Evolutionary conservation across 129 eudicot species (phyloP), one percentile per base, ranked within the genome.

Genomic region (Flaveria ramosissima): DNA sequence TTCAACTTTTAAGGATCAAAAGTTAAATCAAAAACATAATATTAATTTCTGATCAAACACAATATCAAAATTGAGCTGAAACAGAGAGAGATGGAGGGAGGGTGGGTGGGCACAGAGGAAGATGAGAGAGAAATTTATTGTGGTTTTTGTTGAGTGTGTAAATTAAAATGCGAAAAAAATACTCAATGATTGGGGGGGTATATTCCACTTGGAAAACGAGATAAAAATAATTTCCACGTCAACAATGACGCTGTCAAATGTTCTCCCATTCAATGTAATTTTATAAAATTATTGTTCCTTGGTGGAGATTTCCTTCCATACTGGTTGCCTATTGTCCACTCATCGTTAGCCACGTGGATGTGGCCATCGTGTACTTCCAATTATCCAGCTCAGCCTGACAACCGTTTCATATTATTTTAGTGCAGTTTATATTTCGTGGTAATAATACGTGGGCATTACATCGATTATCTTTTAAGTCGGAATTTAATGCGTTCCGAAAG

Each of bases 141-240:
- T 43, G 59, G 80, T 43, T 53, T 36, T 5, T 36, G 41, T 4
- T 5, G 41, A 30, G 41, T 36, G 41, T 36, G 41, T 36, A 36
- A 36, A 36, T 5, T 42, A 23, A 81, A 81, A 21, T 26, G 32
- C 15, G 71, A 11, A 57, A 51, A 62, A 4, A 75, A 16, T 30
- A 21, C 70, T 57, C 71, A 81, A 76, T 77, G 74, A 77, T 70
- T 71, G 42, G 71, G 36, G 36, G 32, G 32, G 74, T 43, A 65
- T 77, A 72, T 82, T 65, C 74, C 85, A 70, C 82, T 76, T 76
- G 81, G 85, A 71, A 76, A 76, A 71, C 64, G 74, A 82, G 85
- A 63, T 69, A 51, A 77, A 77, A 77, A 82, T 82, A 62, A 77
- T 68, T 56, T 76, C 82, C 85, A 82, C 82, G 82, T 82, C 82